Evolutionary conservation across 495 filamentous ascomycete species (phyloP).

Genomic region (Umbilicaria muhlenbergii): DNA sequence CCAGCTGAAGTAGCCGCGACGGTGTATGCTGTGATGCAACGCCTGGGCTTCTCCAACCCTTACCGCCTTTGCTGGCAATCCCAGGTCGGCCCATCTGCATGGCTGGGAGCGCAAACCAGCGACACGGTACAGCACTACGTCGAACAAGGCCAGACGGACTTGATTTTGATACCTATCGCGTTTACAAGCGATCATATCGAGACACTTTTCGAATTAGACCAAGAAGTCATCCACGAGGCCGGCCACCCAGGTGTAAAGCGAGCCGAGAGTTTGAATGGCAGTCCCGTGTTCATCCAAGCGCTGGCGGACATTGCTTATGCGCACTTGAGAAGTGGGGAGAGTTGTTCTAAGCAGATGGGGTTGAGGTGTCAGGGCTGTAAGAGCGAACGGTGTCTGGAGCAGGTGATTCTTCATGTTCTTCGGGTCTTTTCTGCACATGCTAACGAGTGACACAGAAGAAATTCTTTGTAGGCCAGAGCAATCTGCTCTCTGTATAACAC

Average conservation of each 20-base stretch:
- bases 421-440: no score
- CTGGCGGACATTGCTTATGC: conserved; percentile 71
- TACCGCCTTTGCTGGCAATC: conserved; percentile 97
- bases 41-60: conserved; percentile 69
- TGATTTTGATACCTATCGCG: conserved; percentile 87
- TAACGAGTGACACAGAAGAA: conserved; percentile 37
- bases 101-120: conserved; percentile 89
- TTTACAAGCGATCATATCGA: conserved; percentile 99
- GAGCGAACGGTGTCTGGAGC: conserved; percentile 75
- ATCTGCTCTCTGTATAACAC: conserved; percentile 3
- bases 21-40: conserved; percentile 88
- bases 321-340: conserved; percentile 56
- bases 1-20: conserved; percentile 96
- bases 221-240: conserved; percentile 87
- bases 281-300: conserved; percentile 77
- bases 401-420: conserved; percentile 12
- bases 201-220: conserved; percentile 87
- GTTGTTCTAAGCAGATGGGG: conserved; percentile 69
- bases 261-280: conserved; percentile 86
- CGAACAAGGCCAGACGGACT: conserved; percentile 75
- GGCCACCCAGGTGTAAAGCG: conserved; percentile 69
- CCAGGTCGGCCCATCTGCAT: conserved; percentile 87
- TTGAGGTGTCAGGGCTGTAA: conserved; percentile 88
- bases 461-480: conserved; percentile 55
- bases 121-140: conserved; percentile 80